Base-by-base conservation (phyloP, 2,329 filamentous ascomycete genomes). In the Hysterium pulicare region DNA sequence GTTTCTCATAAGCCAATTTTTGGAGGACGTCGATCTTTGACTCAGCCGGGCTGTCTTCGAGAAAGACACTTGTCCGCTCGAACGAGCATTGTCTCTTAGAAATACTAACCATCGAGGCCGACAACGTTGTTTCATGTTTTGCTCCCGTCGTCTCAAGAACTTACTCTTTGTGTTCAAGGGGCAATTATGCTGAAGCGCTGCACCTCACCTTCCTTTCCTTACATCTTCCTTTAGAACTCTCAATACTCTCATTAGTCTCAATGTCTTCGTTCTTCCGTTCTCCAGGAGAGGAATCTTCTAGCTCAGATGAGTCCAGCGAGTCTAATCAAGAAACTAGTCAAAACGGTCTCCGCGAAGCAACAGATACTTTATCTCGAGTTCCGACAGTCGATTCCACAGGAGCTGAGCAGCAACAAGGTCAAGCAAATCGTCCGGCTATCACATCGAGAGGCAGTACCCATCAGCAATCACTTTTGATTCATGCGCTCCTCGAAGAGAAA, bases 401-500 rank as follows among this genome's bases (percentile, higher is more conserved):
- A n/a, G n/a, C n/a, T n/a, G n/a, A n/a, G n/a, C n/a, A n/a, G 24
- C 24, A 7, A 13, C 24, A 28, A 28, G 8, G 24, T 28, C 24
- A 7, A 28, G 24, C 13, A 28, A 28, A 8, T 28, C 24, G 11
- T 17, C 22, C 34, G 15, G 11, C 16, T 21, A 21, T 26, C 22
- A n/a, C 28, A 16, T 21, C 33, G 19, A 42, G 10, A 30, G 7
- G 19, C 21, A 33, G 24, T 22, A 32, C 31, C 11, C 32, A 41
- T 34, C 50, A 55, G 16, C 48, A 54, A 24, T 66, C 72, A 41
- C 49, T 71, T 11, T 47, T 74, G 9, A 48, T 75, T 4, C 71
- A 74, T 50, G 65, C 72, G 2, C 47, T 75, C 17, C 56, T 75
- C 2, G 72, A 75, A 51, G 67, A 72, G 33, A 64, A 68, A 40